Conservation (phyloP, 2,329 filamentous ascomycete species). For the Fusarium agapanthi region DNA sequence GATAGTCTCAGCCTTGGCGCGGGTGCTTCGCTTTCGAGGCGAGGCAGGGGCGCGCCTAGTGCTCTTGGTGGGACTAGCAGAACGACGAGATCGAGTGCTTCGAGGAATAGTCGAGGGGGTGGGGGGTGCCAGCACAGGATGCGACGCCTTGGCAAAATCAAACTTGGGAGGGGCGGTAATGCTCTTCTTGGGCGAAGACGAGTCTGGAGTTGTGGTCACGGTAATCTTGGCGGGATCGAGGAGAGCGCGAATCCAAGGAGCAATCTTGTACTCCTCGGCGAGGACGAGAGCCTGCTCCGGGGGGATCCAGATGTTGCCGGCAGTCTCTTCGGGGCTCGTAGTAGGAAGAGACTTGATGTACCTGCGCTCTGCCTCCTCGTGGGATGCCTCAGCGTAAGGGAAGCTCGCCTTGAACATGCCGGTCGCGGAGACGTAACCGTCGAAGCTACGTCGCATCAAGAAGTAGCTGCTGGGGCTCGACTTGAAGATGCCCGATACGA, state of each 20-base stretch:
- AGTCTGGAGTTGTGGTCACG: constrained; percentile 66
- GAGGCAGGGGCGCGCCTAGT: constrained; percentile 58
- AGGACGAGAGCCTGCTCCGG: constrained; percentile 82
- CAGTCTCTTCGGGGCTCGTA: constrained; percentile 90
- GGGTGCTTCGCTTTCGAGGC: constrained; percentile 63
- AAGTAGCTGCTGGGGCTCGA: constrained; percentile 93
- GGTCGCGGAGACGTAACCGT: constrained; percentile 85
- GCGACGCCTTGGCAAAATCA: constrained; percentile 59
- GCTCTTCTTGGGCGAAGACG: constrained; percentile 75
- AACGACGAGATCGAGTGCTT: constrained; percentile 62
- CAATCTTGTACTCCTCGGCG: constrained; percentile 86
- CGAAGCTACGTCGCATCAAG: constrained; percentile 88
- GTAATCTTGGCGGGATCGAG: constrained; percentile 86
- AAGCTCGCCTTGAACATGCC: constrained; percentile 95
- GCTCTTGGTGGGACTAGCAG: constrained; percentile 65
- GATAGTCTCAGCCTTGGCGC: constrained; percentile 53
- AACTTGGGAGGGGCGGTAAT: constrained; percentile 87
- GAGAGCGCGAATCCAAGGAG: constrained; percentile 89
- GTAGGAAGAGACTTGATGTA: constrained; percentile 85
- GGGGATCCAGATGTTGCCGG: constrained; percentile 96
- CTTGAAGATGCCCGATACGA: constrained; percentile 92
- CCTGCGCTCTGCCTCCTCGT: constrained; percentile 79
- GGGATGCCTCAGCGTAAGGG: constrained; percentile 75
- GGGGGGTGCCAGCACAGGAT: constrained; percentile 58
- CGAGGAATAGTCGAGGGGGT: constrained; percentile 57